phyloP scores from a whole-genome alignment of 768 basidiomycete species.

The Leucosporidium yakuticum region DNA sequence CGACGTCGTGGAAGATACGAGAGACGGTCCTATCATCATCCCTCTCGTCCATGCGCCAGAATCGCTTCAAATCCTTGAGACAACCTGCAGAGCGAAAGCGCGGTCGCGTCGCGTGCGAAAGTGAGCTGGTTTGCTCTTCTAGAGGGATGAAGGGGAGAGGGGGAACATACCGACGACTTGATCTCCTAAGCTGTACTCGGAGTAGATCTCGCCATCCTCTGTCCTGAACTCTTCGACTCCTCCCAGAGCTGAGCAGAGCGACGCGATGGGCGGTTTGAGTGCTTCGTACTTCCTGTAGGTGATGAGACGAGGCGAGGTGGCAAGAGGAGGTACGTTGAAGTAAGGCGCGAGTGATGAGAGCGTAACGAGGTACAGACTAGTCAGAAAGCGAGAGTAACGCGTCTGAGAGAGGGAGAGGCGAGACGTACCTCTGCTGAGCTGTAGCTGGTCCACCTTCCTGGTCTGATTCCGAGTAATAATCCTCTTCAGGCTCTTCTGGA shows the following conservation, averaged over 20 bases:
- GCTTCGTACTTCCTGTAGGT: constrained; percentile 26
- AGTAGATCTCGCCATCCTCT: constrained; percentile 26
- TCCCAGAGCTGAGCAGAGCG: constrained; percentile 30
- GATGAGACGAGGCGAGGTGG: too few relatives aligned
- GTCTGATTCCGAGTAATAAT: background rate
- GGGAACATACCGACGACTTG: constrained; percentile 31
- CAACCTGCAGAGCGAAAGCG: constrained; percentile 50
- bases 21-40: constrained; percentile 96
- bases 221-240: constrained; percentile 34
- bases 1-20: constrained; percentile 82
- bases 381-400: too few relatives aligned
- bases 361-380: background rate
- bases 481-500: background rate
- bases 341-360: too few relatives aligned
- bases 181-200: constrained; percentile 32
- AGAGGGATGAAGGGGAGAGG: background rate
- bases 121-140: background rate
- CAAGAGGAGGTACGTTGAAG: too few relatives aligned
- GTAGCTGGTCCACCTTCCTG: background rate
- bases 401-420: too few relatives aligned
- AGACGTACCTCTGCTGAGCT: constrained; percentile 20
- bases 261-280: constrained; percentile 32
- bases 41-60: constrained; percentile 93
- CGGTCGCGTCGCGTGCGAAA: background rate
- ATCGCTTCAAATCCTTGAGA: constrained; percentile 85